Evolutionary conservation across 805 yeast genomes (phyloP).

Genomic region (Scheffersomyces ergatensis): DNA sequence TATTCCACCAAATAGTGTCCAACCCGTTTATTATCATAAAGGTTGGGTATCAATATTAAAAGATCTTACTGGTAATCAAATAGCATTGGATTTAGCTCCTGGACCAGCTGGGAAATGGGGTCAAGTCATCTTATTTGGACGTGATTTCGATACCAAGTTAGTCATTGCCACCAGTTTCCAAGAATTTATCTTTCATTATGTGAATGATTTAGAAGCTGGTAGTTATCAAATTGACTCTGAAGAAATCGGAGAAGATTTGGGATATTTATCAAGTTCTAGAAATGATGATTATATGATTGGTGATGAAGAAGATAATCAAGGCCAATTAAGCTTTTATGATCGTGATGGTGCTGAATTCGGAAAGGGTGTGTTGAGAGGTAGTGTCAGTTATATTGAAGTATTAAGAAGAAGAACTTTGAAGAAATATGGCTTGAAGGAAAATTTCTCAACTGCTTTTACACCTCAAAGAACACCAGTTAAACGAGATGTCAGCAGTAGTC

Average conservation of each 20-base stretch:
- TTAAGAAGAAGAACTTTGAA: conserved; percentile 41
- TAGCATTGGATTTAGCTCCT: conserved; percentile 41
- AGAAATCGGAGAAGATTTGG: conserved; percentile 27
- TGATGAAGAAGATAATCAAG: conserved; percentile 45
- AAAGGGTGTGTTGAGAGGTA: conserved; percentile 22
- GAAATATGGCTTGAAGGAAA: conserved; percentile 36
- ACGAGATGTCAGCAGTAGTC: conserved; percentile 6
- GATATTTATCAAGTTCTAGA: conserved; percentile 35
- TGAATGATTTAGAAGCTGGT: conserved; percentile 40
- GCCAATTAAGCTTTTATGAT: conserved; percentile 39
- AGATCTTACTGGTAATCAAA: conserved; percentile 42
- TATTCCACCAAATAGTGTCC: conserved; percentile 36
- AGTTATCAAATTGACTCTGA: conserved; percentile 38
- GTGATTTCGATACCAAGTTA: conserved; percentile 44
- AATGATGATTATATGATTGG: conserved; percentile 42
- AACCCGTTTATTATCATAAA: conserved; percentile 31
- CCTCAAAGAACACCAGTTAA: conserved; percentile 24
- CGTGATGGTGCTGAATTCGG: conserved; percentile 36
- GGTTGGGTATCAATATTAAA: conserved; percentile 43
- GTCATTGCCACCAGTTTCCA: conserved; percentile 36
- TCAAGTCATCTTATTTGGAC: conserved; percentile 42
- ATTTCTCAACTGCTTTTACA: conserved; percentile 35
- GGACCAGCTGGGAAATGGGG: conserved; percentile 40
- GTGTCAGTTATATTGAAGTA: conserved; percentile 39
- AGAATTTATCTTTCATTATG: conserved; percentile 37